Evolutionary conservation across 108 stramenopile species (phyloP), one percentile per base, ranked within the genome.

Genomic region (Fragilariopsis cylindrus): DNA sequence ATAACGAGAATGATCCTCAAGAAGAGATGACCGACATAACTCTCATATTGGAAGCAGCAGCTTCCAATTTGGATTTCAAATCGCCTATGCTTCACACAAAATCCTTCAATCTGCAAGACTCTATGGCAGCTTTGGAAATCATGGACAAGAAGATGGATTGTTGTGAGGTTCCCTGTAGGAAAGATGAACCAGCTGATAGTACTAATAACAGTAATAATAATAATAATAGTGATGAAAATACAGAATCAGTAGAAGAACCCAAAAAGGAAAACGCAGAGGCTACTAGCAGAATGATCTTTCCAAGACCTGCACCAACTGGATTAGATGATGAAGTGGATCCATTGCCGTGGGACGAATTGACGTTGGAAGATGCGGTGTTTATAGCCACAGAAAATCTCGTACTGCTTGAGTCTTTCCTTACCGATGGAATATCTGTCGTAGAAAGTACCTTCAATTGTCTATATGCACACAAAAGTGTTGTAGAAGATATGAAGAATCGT

Each of bases 81-180:
- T 72, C 88, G 7, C 73, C 89, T 8, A 78, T 90, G 77, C 72
- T 94, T 43, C 84, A 85, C 71, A 76, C 76, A 48, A 70, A 87
- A 40, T 60, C 80, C 18, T 93, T 97, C 70, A 75, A 71, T 68
- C 75, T 97, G 44, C 88, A 85, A 54, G 97, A 96, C 68, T 89
- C 96, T 82, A 97, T 97, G 97, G 82, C 93, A 2, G 97, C 97
- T 5, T 76, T 93, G 44, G 95, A 97, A 76, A 48, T 97, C 5
- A 89, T 92, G 78, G 95, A 97, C 60, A 63, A 72, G n/a, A 92
- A 92, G 63, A 96, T 96, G 95, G 97, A 97, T 79, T 90, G 90
- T 72, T 92, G 92, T 73, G 89, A 93, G 71, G 79, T 93, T 69
- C 86, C 90, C 75, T 52, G 69, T 70, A 44, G 65, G n/a, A 63